Evolutionary conservation across 169 alveolate species (phyloP).

Genomic region (Cryptosporidium xiaoi): DNA sequence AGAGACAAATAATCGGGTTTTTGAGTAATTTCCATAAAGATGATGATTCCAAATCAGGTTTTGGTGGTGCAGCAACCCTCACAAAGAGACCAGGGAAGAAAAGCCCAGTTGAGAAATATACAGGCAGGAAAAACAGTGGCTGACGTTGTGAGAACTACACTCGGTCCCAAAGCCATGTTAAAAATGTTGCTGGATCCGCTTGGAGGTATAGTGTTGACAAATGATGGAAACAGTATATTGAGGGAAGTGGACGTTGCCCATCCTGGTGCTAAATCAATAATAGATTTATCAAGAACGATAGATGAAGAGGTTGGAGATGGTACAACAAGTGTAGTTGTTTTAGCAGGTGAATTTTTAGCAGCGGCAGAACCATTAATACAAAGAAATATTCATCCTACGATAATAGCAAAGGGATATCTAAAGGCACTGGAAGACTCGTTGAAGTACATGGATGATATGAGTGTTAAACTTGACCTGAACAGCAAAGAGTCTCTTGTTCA

Average conservation of each 20-base stretch:
- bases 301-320: constrained; percentile 99
- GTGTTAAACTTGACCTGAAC: constrained; percentile 87
- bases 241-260: constrained; percentile 98
- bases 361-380: constrained; percentile 97
- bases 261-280: constrained; percentile 98
- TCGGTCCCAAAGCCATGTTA: constrained; percentile 99
- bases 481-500: constrained; percentile 86
- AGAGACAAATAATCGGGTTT: too few relatives aligned
- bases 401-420: constrained; percentile 93
- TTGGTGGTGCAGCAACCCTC: constrained; percentile 85
- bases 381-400: constrained; percentile 96
- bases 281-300: constrained; percentile 96
- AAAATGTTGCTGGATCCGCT: constrained; percentile 99
- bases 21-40: not conserved
- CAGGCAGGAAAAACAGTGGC: constrained; percentile 97
- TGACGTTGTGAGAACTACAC: constrained; percentile 96
- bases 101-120: constrained; percentile 86
- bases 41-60: constrained; percentile 78
- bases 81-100: constrained; percentile 86
- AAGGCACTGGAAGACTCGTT: constrained; percentile 93
- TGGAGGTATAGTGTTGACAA: constrained; percentile 99
- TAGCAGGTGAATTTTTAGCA: constrained; percentile 98
- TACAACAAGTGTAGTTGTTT: constrained; percentile 98
- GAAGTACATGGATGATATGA: constrained; percentile 88
- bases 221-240: constrained; percentile 97